Evolutionary conservation across 768 basidiomycete species (phyloP).

Genomic region (Dentipellis sp.): DNA sequence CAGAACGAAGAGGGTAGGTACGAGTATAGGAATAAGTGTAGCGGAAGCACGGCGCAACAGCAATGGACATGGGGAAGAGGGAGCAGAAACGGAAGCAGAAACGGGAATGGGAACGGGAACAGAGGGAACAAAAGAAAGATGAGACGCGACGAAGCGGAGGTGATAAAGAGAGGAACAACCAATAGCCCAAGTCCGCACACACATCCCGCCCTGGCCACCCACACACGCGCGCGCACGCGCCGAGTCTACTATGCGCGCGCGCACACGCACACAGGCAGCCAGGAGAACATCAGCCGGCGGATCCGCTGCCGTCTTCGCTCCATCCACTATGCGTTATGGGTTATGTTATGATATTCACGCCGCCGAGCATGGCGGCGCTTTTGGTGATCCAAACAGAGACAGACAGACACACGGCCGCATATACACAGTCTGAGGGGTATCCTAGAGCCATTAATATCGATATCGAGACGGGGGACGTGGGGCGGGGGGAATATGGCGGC

Average conservation of each 20-base stretch:
- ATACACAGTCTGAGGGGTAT: conserved; percentile 16
- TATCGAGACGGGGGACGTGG: neutral
- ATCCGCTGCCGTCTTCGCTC: conserved; percentile 37
- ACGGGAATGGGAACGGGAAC: conserved; percentile 13
- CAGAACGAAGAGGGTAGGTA: too few relatives aligned
- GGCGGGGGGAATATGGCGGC: neutral
- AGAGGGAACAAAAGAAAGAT: conserved; percentile 23
- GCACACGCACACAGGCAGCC: too few relatives aligned
- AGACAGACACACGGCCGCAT: conserved; percentile 12
- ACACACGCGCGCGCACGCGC: too few relatives aligned
- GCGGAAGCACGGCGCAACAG: conserved; percentile 17
- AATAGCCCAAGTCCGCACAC: conserved; percentile 45
- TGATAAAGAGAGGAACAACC: conserved; percentile 50
- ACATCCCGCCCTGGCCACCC: neutral
- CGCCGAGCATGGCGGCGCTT: conserved; percentile 17
- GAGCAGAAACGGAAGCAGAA: conserved; percentile 19
- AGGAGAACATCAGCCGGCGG: conserved; percentile 13
- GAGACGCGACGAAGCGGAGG: conserved; percentile 24
- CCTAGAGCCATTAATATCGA: conserved; percentile 11
- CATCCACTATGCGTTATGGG: conserved; percentile 21
- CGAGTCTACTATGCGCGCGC: neutral
- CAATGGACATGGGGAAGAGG: conserved; percentile 21
- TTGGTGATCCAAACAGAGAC: conserved; percentile 6
- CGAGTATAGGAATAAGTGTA: too few relatives aligned
- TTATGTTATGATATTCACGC: neutral